Evolutionary conservation across 1,139 yeast genomes (phyloP), one percentile per base, ranked within the genome.

Genomic region (Chernovozyma aurita): DNA sequence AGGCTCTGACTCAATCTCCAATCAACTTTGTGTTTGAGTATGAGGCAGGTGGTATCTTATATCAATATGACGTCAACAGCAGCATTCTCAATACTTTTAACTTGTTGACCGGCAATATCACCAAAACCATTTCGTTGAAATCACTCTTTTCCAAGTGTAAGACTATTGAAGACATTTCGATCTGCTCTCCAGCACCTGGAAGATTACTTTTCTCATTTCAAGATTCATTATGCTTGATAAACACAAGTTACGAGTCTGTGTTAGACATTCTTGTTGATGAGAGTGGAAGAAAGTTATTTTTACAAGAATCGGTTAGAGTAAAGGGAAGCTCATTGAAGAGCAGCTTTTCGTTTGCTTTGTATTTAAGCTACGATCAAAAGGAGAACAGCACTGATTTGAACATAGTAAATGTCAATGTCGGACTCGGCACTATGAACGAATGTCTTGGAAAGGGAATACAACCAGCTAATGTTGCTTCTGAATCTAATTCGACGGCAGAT

Each of bases 351-450:
- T 60, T 64, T 52, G 70, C 69, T n/a, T 52, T 73, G 35, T 65
- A 63, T 44, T 53, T 73, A 35, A 59, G 68, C 39, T 59, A 61
- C 39, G 70, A 71, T 40, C 49, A 56, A 15, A 69, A 64, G 45
- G 70, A 70, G 43, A 71, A 73, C 36, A 63, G 63, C 36, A 62
- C 70, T 24, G 61, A 64, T 37, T 57, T 74, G 42, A 68, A 70
- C 44, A 59, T 69, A 33, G 58, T 69, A 38, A 74, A 79, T 35
- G 69, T 84, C 24, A 78, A 80, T 43, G 76, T 80, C 14, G 95
- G 95, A 2, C 60, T 74, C 28, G 88, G 90, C 44, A 78, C 78
- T 34, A 66, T 87, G 43, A 72, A 78, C 42, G 92, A 85, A 47
- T 79, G 87, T 24, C 56, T 86, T 33, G 92, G 94, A 18, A 80